Base-by-base conservation (phyloP, 306 rosid species). In the Vicia villosa region DNA sequence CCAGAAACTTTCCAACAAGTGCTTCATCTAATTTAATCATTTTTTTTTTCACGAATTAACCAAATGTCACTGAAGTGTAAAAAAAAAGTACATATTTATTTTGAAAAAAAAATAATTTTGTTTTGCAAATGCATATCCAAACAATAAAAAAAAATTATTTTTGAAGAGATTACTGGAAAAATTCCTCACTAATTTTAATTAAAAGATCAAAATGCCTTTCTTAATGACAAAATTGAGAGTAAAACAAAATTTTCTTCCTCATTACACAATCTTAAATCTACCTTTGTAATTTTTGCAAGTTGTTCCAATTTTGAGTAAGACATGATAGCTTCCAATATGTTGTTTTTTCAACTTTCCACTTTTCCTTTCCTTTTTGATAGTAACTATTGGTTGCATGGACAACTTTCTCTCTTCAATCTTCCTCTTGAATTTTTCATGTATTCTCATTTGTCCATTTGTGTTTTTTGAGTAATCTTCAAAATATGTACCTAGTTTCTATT, bases 311-410 rank as follows among this genome's bases (percentile, higher is more conserved):
- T 62, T 59, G 71, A 62, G 60, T 51, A 58, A 40, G 80, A 60
- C 75, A 28, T 60, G 40, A 40, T 60, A 68, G 37, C 70, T 68
- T 68, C 80, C 45, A 3, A 22, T 22, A 47, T 22, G 26, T 8
- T 19, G 10, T 62, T 62, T 41, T 76, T 61, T 62, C 66, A 69
- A 51, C 42, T n/a, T 63, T 41, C 58, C 62, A 30, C 56, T n/a
- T 42, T 34, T 15, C 47, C 46, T 70, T 57, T 70, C 17, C 68
- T 56, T 64, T 63, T 10, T 72, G 68, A 57, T 71, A 56, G 64
- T 61, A 71, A 65, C 30, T n/a, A 40, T 24, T 71, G 47, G 73
- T 70, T 77, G 72, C 77, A 70, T 70, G 73, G 16, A 9, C 38
- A 63, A 55, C 51, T 28, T 56, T 56, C 8, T 72, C 8, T 47